Evolutionary conservation across 192 early-diverging fungal species (phyloP).

Genomic region (Linderina pennispora): DNA sequence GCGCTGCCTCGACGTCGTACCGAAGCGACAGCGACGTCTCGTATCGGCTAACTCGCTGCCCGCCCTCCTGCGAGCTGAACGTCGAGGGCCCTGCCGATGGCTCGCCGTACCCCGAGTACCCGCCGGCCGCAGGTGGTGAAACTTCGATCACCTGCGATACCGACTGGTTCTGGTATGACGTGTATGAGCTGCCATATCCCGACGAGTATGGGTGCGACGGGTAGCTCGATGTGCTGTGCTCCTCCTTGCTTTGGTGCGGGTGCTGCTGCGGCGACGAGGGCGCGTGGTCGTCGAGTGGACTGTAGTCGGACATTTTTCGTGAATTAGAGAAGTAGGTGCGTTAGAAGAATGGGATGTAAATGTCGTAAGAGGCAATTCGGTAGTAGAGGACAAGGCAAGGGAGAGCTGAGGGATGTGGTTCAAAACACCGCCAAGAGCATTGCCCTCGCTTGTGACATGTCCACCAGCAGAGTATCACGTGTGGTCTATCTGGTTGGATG

Average conservation of each 20-base stretch:
- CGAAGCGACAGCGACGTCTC: conserved; percentile 64
- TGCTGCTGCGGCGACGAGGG: too few relatives aligned
- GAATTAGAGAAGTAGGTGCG: neutral
- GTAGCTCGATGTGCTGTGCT: conserved; percentile 11
- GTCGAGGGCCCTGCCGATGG: conserved; percentile 42
- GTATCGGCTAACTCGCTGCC: conserved; percentile 72
- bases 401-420: too few relatives aligned
- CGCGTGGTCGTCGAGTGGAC: conserved; percentile 30
- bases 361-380: too few relatives aligned
- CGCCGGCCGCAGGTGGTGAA: neutral
- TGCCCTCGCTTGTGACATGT: too few relatives aligned
- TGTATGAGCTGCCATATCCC: conserved; percentile 3
- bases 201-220: conserved; percentile 39
- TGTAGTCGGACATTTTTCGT: conserved; percentile 35
- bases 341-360: neutral
- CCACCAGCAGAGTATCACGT: too few relatives aligned
- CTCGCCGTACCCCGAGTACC: conserved; percentile 9
- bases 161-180: conserved; percentile 1
- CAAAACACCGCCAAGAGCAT: too few relatives aligned
- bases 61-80: conserved; percentile 41
- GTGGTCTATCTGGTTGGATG: too few relatives aligned
- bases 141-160: conserved; percentile 29
- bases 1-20: conserved; percentile 68
- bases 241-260: conserved; percentile 1
- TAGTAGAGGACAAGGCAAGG: too few relatives aligned